Base-by-base conservation (phyloP, 495 filamentous ascomycete genomes). In the Aspergillus wentii region DNA sequence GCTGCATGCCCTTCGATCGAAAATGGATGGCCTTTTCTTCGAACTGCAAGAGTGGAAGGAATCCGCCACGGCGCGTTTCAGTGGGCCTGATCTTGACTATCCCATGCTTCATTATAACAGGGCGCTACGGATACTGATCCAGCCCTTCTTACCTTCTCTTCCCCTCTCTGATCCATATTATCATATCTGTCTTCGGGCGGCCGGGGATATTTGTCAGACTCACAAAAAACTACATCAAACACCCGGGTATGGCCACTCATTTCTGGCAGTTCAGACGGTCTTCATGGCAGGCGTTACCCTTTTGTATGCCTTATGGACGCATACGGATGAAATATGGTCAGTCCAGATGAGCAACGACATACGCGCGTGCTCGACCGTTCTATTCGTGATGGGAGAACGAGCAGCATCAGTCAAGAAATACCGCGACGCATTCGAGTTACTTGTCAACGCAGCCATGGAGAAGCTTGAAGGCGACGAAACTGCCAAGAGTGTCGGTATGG, bases 271-370 rank as follows among this genome's bases (percentile, higher is more conserved):
- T 4, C 71, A 76, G 33, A 72, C 69, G 1, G 66, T 74, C n/a
- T 76, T 76, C 46, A 72, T 76, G 49, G 64, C 71, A 1, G 71
- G 73, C 0, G 68, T 76, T 13, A 76, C 71, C 1, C 54, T 76
- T 13, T 62, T 74, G 17, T 74, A 73, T 37, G 65, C 66, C 0
- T 50, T 71, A 11, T 71, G 66, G 64, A 67, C 61, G 8, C 64
- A 70, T 30, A 64, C 66, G 8, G 62, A 64, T 13, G 46, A 62
- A 33, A 61, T 75, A 27, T 77, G 71, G 72, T 71, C 70, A 15
- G 59, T 75, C 16, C 61, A 61, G 16, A 68, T 75, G 44, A 71
- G 68, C 44, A 75, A 75, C 41, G 69, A 76, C 25, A 71, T 75
- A 31, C 67, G 73, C 30, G 73, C 72, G 16, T 77, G 69, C 57